Evolutionary conservation across 2,329 filamentous ascomycete species (phyloP).

Genomic region (Pyrenophora tritici-repentis): DNA sequence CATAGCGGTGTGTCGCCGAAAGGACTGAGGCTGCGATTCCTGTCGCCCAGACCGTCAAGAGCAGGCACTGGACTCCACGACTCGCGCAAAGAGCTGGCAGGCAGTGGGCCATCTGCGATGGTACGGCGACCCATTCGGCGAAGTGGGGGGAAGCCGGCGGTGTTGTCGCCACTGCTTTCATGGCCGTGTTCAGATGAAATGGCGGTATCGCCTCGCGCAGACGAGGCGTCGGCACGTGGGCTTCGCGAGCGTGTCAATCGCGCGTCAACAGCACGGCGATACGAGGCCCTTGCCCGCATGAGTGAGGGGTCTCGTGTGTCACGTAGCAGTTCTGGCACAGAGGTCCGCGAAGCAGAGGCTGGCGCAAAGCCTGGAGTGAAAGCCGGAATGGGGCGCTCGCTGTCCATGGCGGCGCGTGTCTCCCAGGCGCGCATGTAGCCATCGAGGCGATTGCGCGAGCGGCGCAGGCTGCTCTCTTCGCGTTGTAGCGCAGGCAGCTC

Average conservation of each 20-base stretch:
- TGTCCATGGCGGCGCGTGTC: constrained; percentile 15
- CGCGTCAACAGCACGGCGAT: constrained; percentile 9
- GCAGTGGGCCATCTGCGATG: constrained; percentile 44
- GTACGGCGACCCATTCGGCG: constrained; percentile 47
- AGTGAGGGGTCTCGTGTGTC: constrained; percentile 8
- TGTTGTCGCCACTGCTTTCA: constrained; percentile 31
- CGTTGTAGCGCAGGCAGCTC: constrained; percentile 21
- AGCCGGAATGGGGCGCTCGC: constrained; percentile 30
- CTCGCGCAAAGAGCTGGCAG: constrained; percentile 45
- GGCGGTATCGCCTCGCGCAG: constrained; percentile 5
- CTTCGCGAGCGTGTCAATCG: constrained; percentile 21
- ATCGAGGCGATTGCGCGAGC: constrained; percentile 15
- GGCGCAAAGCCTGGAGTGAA: constrained; percentile 46
- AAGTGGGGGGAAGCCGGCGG: constrained; percentile 43
- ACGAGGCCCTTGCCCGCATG: constrained; percentile 13
- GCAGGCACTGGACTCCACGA: constrained; percentile 45
- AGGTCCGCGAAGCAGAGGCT: constrained; percentile 25
- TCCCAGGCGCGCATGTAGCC: constrained; percentile 22
- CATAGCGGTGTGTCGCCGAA: constrained; percentile 62
- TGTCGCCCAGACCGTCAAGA: constrained; percentile 80
- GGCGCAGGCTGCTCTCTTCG: constrained; percentile 19
- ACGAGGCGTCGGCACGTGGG: constrained; percentile 8
- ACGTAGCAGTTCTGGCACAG: constrained; percentile 9
- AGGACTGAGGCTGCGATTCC: constrained; percentile 79
- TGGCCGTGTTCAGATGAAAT: constrained; percentile 24